Conservation (phyloP, 2,329 filamentous ascomycete species). For the Calonectria naviculata region DNA sequence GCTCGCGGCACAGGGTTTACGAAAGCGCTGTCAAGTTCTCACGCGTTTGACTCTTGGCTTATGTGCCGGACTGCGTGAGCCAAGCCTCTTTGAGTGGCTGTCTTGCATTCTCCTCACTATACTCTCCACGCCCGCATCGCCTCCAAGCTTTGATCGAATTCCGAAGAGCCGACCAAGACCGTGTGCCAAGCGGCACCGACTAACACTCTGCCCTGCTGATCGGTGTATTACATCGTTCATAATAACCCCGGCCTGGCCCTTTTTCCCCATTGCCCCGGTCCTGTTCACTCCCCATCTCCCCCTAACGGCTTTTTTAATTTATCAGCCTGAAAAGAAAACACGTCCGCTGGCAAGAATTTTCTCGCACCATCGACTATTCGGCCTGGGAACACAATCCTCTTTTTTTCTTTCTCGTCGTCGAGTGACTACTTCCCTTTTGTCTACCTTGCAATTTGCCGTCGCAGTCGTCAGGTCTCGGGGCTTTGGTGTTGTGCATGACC, state of each 20-base stretch:
- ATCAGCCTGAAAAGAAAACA: not conserved
- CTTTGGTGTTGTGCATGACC: conserved; percentile 28
- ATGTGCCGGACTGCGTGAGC: conserved; percentile 21
- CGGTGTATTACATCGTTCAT: conserved; percentile 28
- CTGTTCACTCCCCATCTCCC: conserved; percentile 25
- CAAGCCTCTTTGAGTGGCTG: conserved; percentile 23
- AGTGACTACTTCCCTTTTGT: conserved; percentile 20
- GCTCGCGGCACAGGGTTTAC: conserved; percentile 18
- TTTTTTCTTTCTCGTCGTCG: not conserved
- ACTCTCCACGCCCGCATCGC: conserved; percentile 10
- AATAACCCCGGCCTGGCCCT: conserved; percentile 34
- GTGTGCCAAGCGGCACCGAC: conserved; percentile 31
- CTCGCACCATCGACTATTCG: not conserved
- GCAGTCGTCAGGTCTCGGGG: conserved; percentile 29
- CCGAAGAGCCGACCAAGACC: conserved; percentile 38
- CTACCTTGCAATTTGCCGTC: conserved; percentile 1
- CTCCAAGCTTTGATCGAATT: conserved; percentile 24
- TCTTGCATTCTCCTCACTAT: conserved; percentile 8
- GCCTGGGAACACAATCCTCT: not conserved
- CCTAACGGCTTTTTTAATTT: conserved; percentile 35
- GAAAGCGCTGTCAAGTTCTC: conserved; percentile 6
- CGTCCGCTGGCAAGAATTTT: not conserved
- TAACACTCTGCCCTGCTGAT: conserved; percentile 28
- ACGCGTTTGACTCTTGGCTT: conserved; percentile 16
- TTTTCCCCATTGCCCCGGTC: conserved; percentile 7